phyloP scores from a whole-genome alignment of 192 early-diverging fungal species.

The Entomortierella parvispora region DNA sequence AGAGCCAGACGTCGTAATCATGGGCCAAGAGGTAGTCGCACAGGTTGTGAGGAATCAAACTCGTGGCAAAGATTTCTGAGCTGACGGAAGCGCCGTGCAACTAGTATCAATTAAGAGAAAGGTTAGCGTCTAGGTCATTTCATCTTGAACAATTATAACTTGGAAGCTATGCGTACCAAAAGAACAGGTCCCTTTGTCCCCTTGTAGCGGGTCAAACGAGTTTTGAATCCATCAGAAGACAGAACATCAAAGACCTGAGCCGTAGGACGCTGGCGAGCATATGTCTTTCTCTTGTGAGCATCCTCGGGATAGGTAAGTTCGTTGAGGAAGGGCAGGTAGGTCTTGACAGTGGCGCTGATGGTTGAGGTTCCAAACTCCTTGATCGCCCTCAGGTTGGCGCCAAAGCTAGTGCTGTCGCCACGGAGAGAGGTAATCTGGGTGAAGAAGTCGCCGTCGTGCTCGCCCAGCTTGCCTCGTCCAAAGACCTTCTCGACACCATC shows the following conservation, averaged over 20 bases:
- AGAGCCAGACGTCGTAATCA: slow-evolving; percentile 58
- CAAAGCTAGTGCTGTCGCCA: slow-evolving; percentile 18
- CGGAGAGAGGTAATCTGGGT: slow-evolving; percentile 34
- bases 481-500: slow-evolving; percentile 35
- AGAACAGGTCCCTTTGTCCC: slow-evolving; percentile 57
- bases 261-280: slow-evolving; percentile 28
- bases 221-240: slow-evolving; percentile 46
- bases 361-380: slow-evolving; percentile 24
- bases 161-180: slow-evolving; percentile 27
- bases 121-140: neutral
- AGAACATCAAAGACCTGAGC: slow-evolving; percentile 26
- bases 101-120: slow-evolving; percentile 12
- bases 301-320: slow-evolving; percentile 53
- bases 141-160: slow-evolving; percentile 1
- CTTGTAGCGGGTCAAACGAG: slow-evolving; percentile 41
- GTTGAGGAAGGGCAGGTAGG: slow-evolving; percentile 45
- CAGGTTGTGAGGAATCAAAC: slow-evolving; percentile 48
- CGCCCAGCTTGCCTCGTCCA: slow-evolving; percentile 51
- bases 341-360: slow-evolving; percentile 14
- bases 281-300: slow-evolving; percentile 26
- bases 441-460: slow-evolving; percentile 46
- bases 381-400: slow-evolving; percentile 23
- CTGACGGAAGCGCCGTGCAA: slow-evolving; percentile 53
- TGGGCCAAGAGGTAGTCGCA: slow-evolving; percentile 54
- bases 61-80: slow-evolving; percentile 53